Base-by-base conservation (phyloP, 371 early-diverging fungal genomes). In the Mucor racemosus region DNA sequence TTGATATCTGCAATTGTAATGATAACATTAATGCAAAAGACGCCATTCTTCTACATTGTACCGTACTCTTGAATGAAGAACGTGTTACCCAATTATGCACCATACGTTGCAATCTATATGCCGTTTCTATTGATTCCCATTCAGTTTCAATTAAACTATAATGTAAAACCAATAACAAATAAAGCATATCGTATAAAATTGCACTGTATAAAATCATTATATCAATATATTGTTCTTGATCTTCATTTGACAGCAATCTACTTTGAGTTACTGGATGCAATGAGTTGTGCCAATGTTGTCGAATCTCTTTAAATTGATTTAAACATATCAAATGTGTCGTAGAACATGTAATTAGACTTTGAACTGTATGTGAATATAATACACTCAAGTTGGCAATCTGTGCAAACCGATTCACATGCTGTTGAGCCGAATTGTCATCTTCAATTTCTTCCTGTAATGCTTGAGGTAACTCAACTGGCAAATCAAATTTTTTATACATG, bases 231-330 rank as follows among this genome's bases (percentile, higher is more conserved):
- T 69, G 55, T 55, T 62, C 59, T 34, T 59, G 60, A 17, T 48
- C 50, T 1, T 58, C 35, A 1, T 59, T 33, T 1, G 60, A 59
- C 3, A 68, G 44, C 1, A 68, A 53, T 21, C 31, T 21, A 7
- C 54, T 58, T 64, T 68, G 69, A 14, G 67, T 67, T 5, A 63
- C 31, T 13, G 64, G 58, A 39, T 71, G 66, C 7, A 66, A 11
- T 5, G 71, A 35, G 35, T 66, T 59, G 38, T 71, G 54, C 71
- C 71, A 71, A 46, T 71, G 71, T 26, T 71, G 67, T 48, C 71
- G 61, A 7, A 64, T 71, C 15, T 56, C 53, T 53, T 55, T 66
- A 33, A 71, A 71, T 39, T 71, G 71, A 0, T 62, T 41, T 19
- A 71, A 41, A 60, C 67, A 70, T 31, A 70, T 67, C 10, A 71